phyloP scores from a whole-genome alignment of 2,329 filamentous ascomycete species.

The Aspergillus sp. region DNA sequence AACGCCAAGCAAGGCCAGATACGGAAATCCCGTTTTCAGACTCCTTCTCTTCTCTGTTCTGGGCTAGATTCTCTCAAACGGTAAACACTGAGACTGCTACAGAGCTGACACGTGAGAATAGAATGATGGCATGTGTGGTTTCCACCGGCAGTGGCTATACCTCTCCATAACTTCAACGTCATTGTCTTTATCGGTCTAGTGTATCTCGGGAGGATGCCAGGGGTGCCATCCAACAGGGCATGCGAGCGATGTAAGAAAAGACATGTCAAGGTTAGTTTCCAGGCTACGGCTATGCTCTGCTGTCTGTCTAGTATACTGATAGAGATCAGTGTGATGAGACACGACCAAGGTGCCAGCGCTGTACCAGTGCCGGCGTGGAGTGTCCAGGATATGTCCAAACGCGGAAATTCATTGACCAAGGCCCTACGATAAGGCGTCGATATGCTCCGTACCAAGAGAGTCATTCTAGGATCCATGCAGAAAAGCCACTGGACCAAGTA shows the following conservation, averaged over 20 bases:
- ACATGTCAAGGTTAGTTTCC: constrained; percentile 27
- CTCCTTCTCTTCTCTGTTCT: not conserved
- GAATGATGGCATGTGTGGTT: constrained; percentile 1
- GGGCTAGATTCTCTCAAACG: not conserved
- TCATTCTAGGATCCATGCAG: constrained; percentile 1
- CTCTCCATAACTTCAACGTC: constrained; percentile 2
- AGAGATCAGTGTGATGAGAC: constrained; percentile 32
- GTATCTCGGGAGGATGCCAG: constrained; percentile 21
- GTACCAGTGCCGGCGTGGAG: constrained; percentile 28
- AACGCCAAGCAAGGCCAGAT: not conserved
- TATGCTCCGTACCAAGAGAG: constrained; percentile 32
- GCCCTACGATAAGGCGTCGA: constrained; percentile 31
- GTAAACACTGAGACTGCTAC: not conserved
- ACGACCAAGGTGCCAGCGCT: constrained; percentile 32
- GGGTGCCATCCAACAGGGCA: constrained; percentile 33
- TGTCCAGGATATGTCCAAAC: constrained; percentile 38
- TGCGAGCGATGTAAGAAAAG: constrained; percentile 34
- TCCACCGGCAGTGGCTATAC: not conserved
- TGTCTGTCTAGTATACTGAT: not conserved
- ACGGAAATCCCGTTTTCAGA: not conserved
- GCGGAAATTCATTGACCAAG: constrained; percentile 38
- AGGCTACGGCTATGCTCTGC: not conserved
- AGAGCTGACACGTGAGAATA: not conserved
- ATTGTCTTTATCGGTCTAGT: not conserved
- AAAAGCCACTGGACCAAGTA: not conserved